Conservation (phyloP, 2,329 filamentous ascomycete species). For the Huntiella savannae region DNA sequence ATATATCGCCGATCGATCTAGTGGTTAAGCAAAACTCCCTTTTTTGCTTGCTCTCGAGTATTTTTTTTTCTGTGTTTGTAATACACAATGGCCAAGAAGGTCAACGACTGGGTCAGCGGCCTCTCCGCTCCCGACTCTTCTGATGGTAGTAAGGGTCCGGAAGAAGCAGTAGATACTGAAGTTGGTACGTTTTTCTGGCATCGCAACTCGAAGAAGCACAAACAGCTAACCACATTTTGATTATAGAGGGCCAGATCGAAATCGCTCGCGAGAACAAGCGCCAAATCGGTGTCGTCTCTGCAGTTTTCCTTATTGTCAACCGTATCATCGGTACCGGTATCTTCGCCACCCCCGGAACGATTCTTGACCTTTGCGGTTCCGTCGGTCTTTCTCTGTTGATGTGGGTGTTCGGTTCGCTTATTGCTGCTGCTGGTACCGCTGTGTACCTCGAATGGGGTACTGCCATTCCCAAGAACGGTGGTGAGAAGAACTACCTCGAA, state of each 20-base stretch:
- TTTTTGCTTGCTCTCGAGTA: no score
- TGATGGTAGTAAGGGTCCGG: not conserved
- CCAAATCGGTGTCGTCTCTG: constrained; percentile 35
- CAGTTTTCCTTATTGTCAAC: constrained; percentile 42
- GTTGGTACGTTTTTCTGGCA: not conserved
- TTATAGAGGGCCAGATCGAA: constrained; percentile 17
- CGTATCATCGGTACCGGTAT: constrained; percentile 49
- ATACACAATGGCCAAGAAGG: not conserved
- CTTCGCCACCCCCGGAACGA: constrained; percentile 42
- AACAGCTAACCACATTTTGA: not conserved
- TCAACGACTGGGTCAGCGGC: not conserved
- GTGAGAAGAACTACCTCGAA: constrained; percentile 50
- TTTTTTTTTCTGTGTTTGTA: not conserved
- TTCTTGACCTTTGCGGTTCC: constrained; percentile 36
- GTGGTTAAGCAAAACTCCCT: no score
- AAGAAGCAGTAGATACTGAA: not conserved
- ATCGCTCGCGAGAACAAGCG: constrained; percentile 29
- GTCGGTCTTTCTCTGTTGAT: constrained; percentile 44
- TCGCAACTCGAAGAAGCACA: not conserved
- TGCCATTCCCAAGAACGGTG: constrained; percentile 43
- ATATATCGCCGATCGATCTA: no score
- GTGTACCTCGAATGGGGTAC: constrained; percentile 50
- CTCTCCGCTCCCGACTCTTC: not conserved
- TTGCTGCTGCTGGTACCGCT: constrained; percentile 41
- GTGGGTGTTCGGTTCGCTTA: constrained; percentile 43